Percentiles rank a stretch among this genome's conserved stretches.
phyloP scores from a whole-genome alignment of 495 filamentous ascomycete genomes.

The Penicillium roqueforti region DNA sequence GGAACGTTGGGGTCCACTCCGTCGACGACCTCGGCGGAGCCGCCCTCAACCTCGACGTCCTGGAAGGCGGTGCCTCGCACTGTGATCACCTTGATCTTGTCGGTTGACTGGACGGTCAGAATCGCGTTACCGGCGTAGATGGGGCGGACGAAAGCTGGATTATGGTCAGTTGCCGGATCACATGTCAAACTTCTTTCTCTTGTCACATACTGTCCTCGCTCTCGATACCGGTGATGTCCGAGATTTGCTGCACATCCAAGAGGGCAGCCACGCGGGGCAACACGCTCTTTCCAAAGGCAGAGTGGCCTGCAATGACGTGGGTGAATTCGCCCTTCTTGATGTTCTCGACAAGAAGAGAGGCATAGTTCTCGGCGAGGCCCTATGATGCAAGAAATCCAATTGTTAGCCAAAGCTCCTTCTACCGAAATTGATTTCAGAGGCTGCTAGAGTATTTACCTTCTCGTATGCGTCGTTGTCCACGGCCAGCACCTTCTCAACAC shows the following conservation, averaged over 20 bases:
- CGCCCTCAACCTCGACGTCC: conserved; percentile 45
- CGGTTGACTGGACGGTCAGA: conserved; percentile 88
- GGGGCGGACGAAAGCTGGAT: conserved; percentile 78
- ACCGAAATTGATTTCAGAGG: background rate
- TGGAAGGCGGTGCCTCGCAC: conserved; percentile 89
- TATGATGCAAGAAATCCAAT: conserved; percentile 27
- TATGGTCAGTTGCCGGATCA: conserved; percentile 19
- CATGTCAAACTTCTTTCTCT: conserved; percentile 16
- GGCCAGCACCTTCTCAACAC: conserved; percentile 83
- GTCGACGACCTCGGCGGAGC: conserved; percentile 45
- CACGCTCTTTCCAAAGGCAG: conserved; percentile 94
- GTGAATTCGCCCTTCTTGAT: conserved; percentile 91
- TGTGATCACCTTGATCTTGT: conserved; percentile 83
- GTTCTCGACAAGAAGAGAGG: conserved; percentile 89
- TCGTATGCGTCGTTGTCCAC: conserved; percentile 89
- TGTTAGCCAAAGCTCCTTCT: conserved; percentile 1
- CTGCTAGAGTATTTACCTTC: conserved; percentile 53
- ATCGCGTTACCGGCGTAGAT: conserved; percentile 98
- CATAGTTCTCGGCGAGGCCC: conserved; percentile 92
- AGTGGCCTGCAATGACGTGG: conserved; percentile 85
- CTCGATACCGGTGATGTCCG: conserved; percentile 82
- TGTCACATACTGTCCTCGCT: conserved; percentile 69
- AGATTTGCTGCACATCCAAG: conserved; percentile 87
- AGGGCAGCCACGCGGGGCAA: conserved; percentile 94
- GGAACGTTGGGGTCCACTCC: conserved; percentile 59